Percentiles rank a stretch among this genome's conserved stretches.
phyloP scores from a whole-genome alignment of 1,284 basidiomycete species.

The Papiliotrema nemorosa region DNA sequence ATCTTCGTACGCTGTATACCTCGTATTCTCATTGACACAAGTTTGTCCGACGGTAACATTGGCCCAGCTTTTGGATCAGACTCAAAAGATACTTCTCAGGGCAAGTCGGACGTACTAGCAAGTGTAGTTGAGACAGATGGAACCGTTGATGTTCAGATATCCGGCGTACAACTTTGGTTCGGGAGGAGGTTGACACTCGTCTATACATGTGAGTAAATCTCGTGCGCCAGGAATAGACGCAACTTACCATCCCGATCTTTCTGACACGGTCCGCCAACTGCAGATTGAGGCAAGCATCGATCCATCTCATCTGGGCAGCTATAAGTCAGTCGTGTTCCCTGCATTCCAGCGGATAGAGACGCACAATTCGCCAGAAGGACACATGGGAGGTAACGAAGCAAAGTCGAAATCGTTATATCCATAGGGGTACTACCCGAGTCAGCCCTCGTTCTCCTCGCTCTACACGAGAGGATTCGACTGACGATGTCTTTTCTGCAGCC shows the following conservation, averaged over 20 bases:
- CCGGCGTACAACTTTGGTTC: constrained; percentile 63
- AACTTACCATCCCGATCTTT: constrained; percentile 76
- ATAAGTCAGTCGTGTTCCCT: not conserved
- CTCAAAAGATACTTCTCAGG: not conserved
- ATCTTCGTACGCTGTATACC: constrained; percentile 62
- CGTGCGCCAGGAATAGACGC: not conserved
- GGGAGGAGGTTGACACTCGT: constrained; percentile 67
- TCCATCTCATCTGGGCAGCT: constrained; percentile 85
- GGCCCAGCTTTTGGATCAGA: constrained; percentile 59
- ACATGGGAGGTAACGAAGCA: constrained; percentile 59
- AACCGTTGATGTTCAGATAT: constrained; percentile 72
- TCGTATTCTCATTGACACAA: constrained; percentile 73
- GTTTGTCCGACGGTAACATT: constrained; percentile 62
- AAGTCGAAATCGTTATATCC: constrained; percentile 45
- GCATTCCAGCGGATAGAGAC: constrained; percentile 8
- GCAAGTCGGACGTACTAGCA: constrained; percentile 62
- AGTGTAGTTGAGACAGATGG: constrained; percentile 71
- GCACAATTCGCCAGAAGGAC: constrained; percentile 53
- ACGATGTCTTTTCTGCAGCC: constrained; percentile 72
- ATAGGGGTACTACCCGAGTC: constrained; percentile 41
- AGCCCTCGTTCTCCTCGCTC: not conserved
- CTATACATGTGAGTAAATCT: constrained; percentile 48
- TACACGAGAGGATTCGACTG: constrained; percentile 9
- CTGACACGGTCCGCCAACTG: constrained; percentile 69
- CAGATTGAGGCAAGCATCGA: constrained; percentile 60